Evolutionary conservation across 2,329 filamentous ascomycete genomes (phyloP).

Genomic region (Fusarium pseudograminearum): DNA sequence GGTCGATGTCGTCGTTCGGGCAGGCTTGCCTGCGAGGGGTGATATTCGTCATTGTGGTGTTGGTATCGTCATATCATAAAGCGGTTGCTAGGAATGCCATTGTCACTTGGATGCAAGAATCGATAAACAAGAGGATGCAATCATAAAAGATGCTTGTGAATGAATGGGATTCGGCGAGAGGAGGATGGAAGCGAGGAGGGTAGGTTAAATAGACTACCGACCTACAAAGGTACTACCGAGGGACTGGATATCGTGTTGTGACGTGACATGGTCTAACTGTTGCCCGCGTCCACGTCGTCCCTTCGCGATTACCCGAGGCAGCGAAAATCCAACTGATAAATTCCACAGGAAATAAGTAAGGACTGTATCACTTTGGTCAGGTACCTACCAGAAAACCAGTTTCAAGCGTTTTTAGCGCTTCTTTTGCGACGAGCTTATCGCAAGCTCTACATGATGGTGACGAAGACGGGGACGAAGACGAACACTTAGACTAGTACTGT

Average conservation of each 20-base stretch:
- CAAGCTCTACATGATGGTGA: slow-evolving; percentile 22
- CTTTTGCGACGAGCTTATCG: slow-evolving; percentile 23
- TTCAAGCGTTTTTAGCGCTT: slow-evolving; percentile 31
- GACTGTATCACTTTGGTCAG: slow-evolving; percentile 4
- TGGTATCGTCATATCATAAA: slow-evolving; percentile 44
- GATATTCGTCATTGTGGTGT: slow-evolving; percentile 32
- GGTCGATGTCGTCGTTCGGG: slow-evolving; percentile 14
- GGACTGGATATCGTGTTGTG: slow-evolving; percentile 22
- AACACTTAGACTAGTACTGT: neutral
- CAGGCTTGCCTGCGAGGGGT: slow-evolving; percentile 18
- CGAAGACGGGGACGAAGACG: neutral
- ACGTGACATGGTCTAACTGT: slow-evolving; percentile 33
- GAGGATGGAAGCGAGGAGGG: slow-evolving; percentile 5
- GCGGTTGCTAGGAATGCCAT: slow-evolving; percentile 33
- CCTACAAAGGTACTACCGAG: neutral
- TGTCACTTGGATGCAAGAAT: slow-evolving; percentile 3
- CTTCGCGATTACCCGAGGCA: slow-evolving; percentile 27
- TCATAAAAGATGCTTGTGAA: neutral
- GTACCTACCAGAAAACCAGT: slow-evolving; percentile 25
- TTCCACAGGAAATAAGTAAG: neutral
- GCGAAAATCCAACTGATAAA: slow-evolving; percentile 16
- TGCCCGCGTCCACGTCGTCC: slow-evolving; percentile 16
- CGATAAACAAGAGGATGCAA: neutral
- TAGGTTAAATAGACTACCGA: slow-evolving; percentile 13
- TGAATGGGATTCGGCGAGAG: neutral